Base-by-base conservation (phyloP, 2,329 filamentous ascomycete species). In the Gyromitra esculenta region DNA sequence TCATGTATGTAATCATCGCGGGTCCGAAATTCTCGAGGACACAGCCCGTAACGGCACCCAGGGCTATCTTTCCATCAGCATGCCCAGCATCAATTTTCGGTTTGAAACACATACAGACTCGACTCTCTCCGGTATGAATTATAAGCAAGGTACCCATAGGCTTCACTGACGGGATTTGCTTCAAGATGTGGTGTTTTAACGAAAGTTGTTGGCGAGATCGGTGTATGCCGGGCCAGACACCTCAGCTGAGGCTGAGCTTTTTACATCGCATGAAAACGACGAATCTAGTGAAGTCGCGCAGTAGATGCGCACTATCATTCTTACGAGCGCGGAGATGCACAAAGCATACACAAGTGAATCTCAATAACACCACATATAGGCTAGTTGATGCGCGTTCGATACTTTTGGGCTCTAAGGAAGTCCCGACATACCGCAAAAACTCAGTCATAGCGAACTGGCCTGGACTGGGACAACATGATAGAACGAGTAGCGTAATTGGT, bases 221-320 rank as follows among this genome's bases (percentile, higher is more conserved):
- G 48, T 25, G 18, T 21, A 50, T 18, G 48, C n/a, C n/a, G 13
- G 48, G 48, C 48, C 48, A 18, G n/a, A 52, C 18, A 52, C 48
- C 48, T 52, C 48, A 52, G 48, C 48, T 52, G 15, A 9, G 56
- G 56, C 56, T 59, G 56, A 59, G 56, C 35, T 35, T 9, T 31
- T n/a, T 31, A 59, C 25, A 39, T 39, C 31, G 56, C n/a, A 37
- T 18, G 56, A n/a, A 39, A 11, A 13, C 6, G 31, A 18, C 31
- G 13, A 59, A 37, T 37, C 31, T 39, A 13, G 52, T 25, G 18
- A 45, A n/a, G 54, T 57, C 54, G 7, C 54, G 15, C 25, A 57
- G 7, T 2, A 2, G 11, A 11, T 37, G 54, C 9, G 54, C 21
- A 13, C 39, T 35, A 31, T 63, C 43, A 5, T 45, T 15, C 9